These are phyloP conservation scores for Fusarium sp. DNA, from an alignment of 2,329 filamentous ascomycete species.

Conservation along the genomic window DNA sequence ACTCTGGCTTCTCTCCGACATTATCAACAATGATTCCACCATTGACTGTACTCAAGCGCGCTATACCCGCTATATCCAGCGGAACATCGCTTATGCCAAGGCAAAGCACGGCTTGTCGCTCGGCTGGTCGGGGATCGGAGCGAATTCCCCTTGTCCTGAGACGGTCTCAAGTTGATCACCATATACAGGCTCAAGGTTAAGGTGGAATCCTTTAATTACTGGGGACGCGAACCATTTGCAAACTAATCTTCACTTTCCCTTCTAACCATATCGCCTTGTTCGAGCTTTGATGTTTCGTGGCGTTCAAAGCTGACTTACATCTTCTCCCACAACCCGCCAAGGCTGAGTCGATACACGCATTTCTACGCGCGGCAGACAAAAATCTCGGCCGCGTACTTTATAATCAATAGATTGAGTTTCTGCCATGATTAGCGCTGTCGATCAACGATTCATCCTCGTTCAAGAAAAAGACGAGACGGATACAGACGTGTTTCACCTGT, in stretches of 20 bases:
- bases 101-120: neutral
- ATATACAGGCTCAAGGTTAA: conserved; percentile 1
- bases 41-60: neutral
- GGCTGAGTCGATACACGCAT: neutral
- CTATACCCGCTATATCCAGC: neutral
- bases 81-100: neutral
- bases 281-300: neutral
- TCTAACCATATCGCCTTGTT: neutral
- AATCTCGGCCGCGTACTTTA: neutral
- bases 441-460: neutral
- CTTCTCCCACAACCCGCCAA: conserved; percentile 4
- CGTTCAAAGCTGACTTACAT: neutral
- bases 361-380: neutral
- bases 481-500: neutral
- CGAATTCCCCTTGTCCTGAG: neutral
- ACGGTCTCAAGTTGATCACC: conserved; percentile 10
- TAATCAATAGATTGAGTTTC: neutral
- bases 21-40: neutral
- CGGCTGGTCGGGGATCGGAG: neutral
- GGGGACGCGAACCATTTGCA: neutral
- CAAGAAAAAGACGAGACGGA: neutral
- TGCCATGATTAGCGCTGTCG: neutral
- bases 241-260: neutral
- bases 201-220: neutral
- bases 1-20: neutral